Evolutionary conservation across 2,329 filamentous ascomycete species (phyloP).

Genomic region (Colletotrichum magnum): DNA sequence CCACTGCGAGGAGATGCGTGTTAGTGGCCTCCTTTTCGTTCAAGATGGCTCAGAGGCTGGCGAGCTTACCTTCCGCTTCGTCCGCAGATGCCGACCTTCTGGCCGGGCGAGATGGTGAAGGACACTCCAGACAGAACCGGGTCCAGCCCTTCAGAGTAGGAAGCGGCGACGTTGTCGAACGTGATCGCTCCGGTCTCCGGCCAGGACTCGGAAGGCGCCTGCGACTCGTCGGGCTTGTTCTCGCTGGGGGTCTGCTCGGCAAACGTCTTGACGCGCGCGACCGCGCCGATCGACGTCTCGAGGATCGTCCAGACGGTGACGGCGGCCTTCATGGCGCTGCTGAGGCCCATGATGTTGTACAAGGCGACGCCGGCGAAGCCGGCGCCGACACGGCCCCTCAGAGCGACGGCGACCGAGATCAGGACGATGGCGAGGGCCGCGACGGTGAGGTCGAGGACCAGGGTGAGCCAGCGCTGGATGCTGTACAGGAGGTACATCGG

Average conservation of each 20-base stretch:
- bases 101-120: not conserved
- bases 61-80: conserved; percentile 3
- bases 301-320: conserved; percentile 53
- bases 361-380: conserved; percentile 50
- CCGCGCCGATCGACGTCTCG: conserved; percentile 53
- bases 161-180: too few species aligned
- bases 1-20: too few species aligned
- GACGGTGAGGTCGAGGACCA: conserved; percentile 62
- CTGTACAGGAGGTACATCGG: conserved; percentile 65
- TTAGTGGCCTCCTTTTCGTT: too few species aligned
- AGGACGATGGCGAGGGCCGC: conserved; percentile 52
- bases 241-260: conserved; percentile 43
- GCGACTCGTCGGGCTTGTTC: conserved; percentile 40
- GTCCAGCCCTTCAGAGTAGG: not conserved
- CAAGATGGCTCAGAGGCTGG: too few species aligned
- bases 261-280: conserved; percentile 52
- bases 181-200: too few species aligned
- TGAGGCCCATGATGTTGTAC: conserved; percentile 45
- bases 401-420: conserved; percentile 63
- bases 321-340: conserved; percentile 47
- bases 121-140: not conserved
- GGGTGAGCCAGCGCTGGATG: conserved; percentile 63
- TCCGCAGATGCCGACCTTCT: conserved; percentile 13
- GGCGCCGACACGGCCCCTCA: conserved; percentile 40
- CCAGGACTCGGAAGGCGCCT: too few species aligned